phyloP scores from a whole-genome alignment of 768 basidiomycete genomes.

The Termitomyces sp. region DNA sequence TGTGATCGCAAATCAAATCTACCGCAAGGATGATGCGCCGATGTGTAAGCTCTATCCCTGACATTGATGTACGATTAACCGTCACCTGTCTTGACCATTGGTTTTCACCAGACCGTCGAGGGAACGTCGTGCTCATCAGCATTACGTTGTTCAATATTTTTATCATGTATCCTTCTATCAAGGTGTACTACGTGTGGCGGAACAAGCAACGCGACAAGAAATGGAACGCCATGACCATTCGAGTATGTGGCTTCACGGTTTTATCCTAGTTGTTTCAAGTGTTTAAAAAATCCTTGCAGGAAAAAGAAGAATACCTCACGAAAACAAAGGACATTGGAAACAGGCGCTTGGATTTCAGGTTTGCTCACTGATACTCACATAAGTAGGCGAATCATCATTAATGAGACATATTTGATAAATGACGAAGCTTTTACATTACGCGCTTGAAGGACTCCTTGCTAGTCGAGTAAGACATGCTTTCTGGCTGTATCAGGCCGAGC shows the following conservation, averaged over 20 bases:
- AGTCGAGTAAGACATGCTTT: background rate
- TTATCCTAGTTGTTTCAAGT: background rate
- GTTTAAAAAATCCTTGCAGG: constrained; percentile 24
- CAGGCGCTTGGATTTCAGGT: constrained; percentile 56
- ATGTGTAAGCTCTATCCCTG: constrained; percentile 31
- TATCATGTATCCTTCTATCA: constrained; percentile 47
- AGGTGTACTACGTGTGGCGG: constrained; percentile 52
- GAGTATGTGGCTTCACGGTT: constrained; percentile 23
- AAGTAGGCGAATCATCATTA: background rate
- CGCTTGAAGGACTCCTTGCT: background rate
- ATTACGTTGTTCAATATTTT: constrained; percentile 45
- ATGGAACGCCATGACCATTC: constrained; percentile 52
- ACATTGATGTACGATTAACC: background rate
- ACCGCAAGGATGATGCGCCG: constrained; percentile 51
- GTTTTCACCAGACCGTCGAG: constrained; percentile 39
- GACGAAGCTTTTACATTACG: background rate
- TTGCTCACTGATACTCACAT: constrained; percentile 33
- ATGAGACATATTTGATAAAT: background rate
- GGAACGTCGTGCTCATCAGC: constrained; percentile 49
- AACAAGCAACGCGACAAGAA: constrained; percentile 47
- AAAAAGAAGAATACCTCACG: constrained; percentile 47
- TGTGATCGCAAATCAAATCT: constrained; percentile 50
- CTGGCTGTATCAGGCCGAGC: background rate
- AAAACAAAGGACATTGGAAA: constrained; percentile 59
- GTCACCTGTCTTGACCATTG: background rate